These are phyloP conservation scores for Scedosporium aurantiacum DNA, from an alignment of 2,329 filamentous ascomycete genomes.

Conservation along the genomic window DNA sequence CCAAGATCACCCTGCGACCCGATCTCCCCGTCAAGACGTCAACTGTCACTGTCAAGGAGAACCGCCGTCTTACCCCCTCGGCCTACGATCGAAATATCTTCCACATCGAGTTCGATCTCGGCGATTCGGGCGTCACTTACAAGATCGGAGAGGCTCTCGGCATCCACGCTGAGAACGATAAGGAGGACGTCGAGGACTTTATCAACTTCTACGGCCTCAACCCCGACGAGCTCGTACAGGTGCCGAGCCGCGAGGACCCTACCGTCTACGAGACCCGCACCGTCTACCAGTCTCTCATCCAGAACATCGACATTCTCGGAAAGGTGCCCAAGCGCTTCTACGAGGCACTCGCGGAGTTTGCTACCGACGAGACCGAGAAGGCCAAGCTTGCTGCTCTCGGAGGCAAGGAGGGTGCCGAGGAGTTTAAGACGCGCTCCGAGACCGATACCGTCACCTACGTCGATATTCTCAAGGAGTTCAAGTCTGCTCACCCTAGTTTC, in stretches of 20 bases:
- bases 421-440: slow-evolving; percentile 87
- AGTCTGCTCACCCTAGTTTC: slow-evolving; percentile 78
- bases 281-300: slow-evolving; percentile 78
- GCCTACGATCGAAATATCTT: slow-evolving; percentile 98
- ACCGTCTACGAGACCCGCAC: slow-evolving; percentile 74
- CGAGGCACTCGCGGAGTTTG: slow-evolving; percentile 79
- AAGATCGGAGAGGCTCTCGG: slow-evolving; percentile 95
- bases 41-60: slow-evolving; percentile 87
- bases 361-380: slow-evolving; percentile 72
- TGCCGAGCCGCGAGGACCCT: slow-evolving; percentile 71
- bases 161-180: slow-evolving; percentile 90
- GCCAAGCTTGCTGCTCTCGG: slow-evolving; percentile 66
- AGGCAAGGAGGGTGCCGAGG: slow-evolving; percentile 66
- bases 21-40: slow-evolving; percentile 79
- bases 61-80: slow-evolving; percentile 76
- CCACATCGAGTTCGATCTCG: slow-evolving; percentile 98
- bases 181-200: slow-evolving; percentile 66
- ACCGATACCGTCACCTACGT: slow-evolving; percentile 87
- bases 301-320: slow-evolving; percentile 94
- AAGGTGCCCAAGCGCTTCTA: slow-evolving; percentile 97
- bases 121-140: slow-evolving; percentile 82
- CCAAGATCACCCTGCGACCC: slow-evolving; percentile 62
- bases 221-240: slow-evolving; percentile 75
- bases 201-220: slow-evolving; percentile 84
- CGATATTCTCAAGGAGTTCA: slow-evolving; percentile 81